Percentiles rank a stretch among this genome's conserved stretches.
Evolutionary conservation across 768 basidiomycete species (phyloP).

Genomic region (Stropharia rugosoannulata): DNA sequence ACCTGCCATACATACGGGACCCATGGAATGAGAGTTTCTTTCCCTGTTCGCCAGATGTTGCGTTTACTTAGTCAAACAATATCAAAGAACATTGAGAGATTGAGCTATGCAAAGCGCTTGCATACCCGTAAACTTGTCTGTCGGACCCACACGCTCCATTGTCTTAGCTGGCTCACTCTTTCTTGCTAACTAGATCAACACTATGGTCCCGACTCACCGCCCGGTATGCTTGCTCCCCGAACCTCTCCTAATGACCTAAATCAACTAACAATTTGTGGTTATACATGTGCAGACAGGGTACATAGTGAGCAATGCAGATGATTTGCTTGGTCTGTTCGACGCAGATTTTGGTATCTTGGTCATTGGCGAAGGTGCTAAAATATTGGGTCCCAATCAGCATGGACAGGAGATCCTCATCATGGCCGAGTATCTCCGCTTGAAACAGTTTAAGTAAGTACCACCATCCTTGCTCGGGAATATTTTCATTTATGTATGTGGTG

Average conservation of each 20-base stretch:
- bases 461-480: neutral
- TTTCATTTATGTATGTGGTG: neutral
- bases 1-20: slow-evolving; percentile 76
- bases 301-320: slow-evolving; percentile 79
- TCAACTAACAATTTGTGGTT: neutral
- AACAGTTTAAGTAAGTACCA: slow-evolving; percentile 60
- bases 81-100: slow-evolving; percentile 74
- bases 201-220: slow-evolving; percentile 62
- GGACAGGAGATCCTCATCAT: slow-evolving; percentile 79
- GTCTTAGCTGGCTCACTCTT: neutral
- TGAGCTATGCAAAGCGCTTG: slow-evolving; percentile 74
- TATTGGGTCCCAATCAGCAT: slow-evolving; percentile 65
- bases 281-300: slow-evolving; percentile 51
- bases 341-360: slow-evolving; percentile 75
- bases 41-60: slow-evolving; percentile 82
- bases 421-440: slow-evolving; percentile 75
- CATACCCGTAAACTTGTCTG: slow-evolving; percentile 75
- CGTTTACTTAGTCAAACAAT: slow-evolving; percentile 78
- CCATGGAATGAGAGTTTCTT: slow-evolving; percentile 82
- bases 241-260: too few relatives aligned
- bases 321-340: slow-evolving; percentile 75
- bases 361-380: slow-evolving; percentile 70
- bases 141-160: slow-evolving; percentile 9
- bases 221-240: slow-evolving; percentile 34
- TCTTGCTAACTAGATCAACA: slow-evolving; percentile 57